Conservation (phyloP, 129 eudicot species). For the Centrapalus pauciflorus region DNA sequence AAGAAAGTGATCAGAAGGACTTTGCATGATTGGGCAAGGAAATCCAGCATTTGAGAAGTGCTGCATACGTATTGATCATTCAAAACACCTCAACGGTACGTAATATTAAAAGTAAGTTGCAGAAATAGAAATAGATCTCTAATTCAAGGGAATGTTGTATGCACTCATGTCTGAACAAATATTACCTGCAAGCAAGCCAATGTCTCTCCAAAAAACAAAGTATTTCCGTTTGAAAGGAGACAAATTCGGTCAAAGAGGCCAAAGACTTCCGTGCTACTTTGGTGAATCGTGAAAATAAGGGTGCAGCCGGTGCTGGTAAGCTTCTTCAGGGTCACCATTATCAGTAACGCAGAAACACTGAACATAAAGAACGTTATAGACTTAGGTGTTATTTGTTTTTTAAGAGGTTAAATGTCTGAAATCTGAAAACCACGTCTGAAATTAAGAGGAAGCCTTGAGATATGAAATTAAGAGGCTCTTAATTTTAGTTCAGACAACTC, state of each 20-base stretch:
- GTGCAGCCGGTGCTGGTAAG: conserved; percentile 91
- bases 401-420: too few species aligned
- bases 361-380: too few species aligned
- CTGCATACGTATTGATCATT: conserved; percentile 32
- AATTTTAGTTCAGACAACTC: too few species aligned
- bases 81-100: neutral
- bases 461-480: too few species aligned
- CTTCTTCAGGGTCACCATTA: conserved; percentile 95
- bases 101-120: neutral
- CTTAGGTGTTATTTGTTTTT: too few species aligned
- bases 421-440: too few species aligned
- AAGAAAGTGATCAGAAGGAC: conserved; percentile 93
- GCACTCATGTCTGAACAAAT: neutral
- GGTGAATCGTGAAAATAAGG: conserved; percentile 71
- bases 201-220: conserved; percentile 91
- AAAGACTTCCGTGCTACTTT: conserved; percentile 96
- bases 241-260: conserved; percentile 91
- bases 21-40: conserved; percentile 99
- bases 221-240: conserved; percentile 91
- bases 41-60: conserved; percentile 98
- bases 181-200: conserved; percentile 93
- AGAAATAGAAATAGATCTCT: neutral
- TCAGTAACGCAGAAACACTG: conserved; percentile 92
- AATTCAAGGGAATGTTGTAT: too few species aligned
- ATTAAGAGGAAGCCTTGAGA: too few species aligned